Evolutionary conservation across 495 filamentous ascomycete species (phyloP).

Genomic region (Filosporella fistucella): DNA sequence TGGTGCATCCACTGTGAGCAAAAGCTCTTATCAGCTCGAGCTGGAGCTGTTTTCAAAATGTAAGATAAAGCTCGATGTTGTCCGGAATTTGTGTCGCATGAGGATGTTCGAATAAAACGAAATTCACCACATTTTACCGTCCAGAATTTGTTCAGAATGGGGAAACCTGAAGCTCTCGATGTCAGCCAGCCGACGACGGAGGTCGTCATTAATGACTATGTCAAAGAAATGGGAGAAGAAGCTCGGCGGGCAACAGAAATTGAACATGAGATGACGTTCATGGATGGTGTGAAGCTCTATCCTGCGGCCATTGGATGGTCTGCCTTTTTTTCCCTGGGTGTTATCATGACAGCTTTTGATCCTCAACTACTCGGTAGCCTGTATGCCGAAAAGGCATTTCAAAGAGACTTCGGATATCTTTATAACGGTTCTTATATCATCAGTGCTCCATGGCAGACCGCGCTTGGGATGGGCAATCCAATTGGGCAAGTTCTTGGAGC

Average conservation of each 20-base stretch:
- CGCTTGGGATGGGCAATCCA: constrained; percentile 15
- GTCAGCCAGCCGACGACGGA: no score
- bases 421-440: constrained; percentile 29
- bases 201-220: no score
- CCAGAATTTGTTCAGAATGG: no score
- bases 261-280: constrained; percentile 27
- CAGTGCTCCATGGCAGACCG: constrained; percentile 27
- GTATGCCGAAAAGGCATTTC: constrained; percentile 32
- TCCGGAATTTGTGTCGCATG: no score
- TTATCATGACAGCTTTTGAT: constrained; percentile 44
- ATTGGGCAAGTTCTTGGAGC: constrained; percentile 32
- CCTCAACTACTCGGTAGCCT: constrained; percentile 30
- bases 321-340: constrained; percentile 30
- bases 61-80: no score
- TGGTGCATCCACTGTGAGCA: no score
- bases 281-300: constrained; percentile 28
- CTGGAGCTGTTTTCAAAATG: no score
- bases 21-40: no score
- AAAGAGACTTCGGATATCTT: constrained; percentile 30
- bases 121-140: no score
- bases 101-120: no score
- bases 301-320: constrained; percentile 30
- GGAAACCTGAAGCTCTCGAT: no score
- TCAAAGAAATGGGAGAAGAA: no score
- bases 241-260: not conserved